Base-by-base conservation (phyloP, 2,329 filamentous ascomycete genomes). In the Cladosporium sp. region DNA sequence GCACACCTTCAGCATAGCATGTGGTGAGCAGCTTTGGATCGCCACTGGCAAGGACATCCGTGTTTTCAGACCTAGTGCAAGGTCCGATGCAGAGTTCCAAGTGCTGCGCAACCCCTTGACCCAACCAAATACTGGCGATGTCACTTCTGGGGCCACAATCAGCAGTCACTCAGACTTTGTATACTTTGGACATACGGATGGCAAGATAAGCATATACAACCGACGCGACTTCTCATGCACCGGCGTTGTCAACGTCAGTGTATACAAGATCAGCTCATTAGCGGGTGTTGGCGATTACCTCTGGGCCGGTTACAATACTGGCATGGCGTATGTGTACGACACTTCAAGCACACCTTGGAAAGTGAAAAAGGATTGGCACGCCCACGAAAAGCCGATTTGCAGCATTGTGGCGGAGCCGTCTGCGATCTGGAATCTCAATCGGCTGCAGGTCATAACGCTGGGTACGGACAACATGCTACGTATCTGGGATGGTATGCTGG, bases 261-360 rank as follows among this genome's bases (percentile, higher is more conserved):
- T 92, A 13, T 97, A 95, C 81, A 97, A 97, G 74, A 96, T 99
- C 73, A 96, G 91, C 70, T 86, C 89, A 35, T 78, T 99, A 55
- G 84, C 86, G 2, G 90, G 91, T 8, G 88, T 91, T 3, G 92
- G 91, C 4, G 83, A 86, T 60, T 83, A 90, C 67, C 79, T 99
- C 0, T 99, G 94, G 94, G 91, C 91, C 25, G 93, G 88, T 2
- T 97, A 92, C 76, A 97, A 93, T 71, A 97, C 90, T 0, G 94
- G 94, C 15, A 96, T 88, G 81, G 85, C 96, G 32, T 94, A 91
- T 67, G 89, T 97, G 7, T 99, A 97, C 73, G 92, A 99, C 71
- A 88, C 90, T 10, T 83, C 78, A 9, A 82, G 84, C 28, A 85
- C 83, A n/a, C 93, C 93, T 0, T 99, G 94, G 94, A 81, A 82